Base-by-base conservation (phyloP, 2,329 filamentous ascomycete genomes). In the Knufia petricola region DNA sequence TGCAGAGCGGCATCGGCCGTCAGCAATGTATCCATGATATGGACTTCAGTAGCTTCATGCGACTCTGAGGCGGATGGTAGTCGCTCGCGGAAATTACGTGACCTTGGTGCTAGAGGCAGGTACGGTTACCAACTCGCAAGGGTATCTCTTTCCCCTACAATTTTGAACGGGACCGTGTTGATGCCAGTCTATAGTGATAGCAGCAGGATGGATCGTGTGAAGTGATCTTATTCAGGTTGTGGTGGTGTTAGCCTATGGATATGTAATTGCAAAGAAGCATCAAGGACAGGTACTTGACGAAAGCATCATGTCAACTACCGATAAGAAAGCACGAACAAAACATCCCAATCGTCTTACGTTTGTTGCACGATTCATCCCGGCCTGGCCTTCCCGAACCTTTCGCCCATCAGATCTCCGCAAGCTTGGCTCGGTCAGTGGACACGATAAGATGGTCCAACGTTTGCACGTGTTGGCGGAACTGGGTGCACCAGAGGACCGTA, bases 1-100 rank as follows among this genome's bases (percentile, higher is more conserved):
- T 86, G 95, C 57, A 85, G 87, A 66, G 89, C 87, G 59, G 95
- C 85, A 64, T 95, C 87, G 61, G 88, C 87, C 40, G 89, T 95
- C 52, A 74, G 63, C 52, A 74, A 59, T 12, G 71, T 73, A 58
- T 73, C 71, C 71, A 74, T 74, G 28, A 3, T 24, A 21, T 9
- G 4, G 10, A 17, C 4, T 10, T 21, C 37, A 21, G n/a, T 4
- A 21, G 21, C 4, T 9, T 17, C 37, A 21, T 40, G 19, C 21
- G 17, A 19, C 10, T 12, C 6, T 21, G 21, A 9, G 19, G 37
- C 6, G 37, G 15, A 17, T 40, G n/a, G 37, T 20, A 20, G n/a
- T 36, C 6, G 26, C 6, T 6, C 6, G 6, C 13, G 15, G 15
- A 36, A 17, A 36, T n/a, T 17, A n/a, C 32, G 10, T 4, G 15